These are phyloP conservation scores for Metschnikowia cubensis DNA, from an alignment of 805 yeast species.

Conservation along the genomic window DNA sequence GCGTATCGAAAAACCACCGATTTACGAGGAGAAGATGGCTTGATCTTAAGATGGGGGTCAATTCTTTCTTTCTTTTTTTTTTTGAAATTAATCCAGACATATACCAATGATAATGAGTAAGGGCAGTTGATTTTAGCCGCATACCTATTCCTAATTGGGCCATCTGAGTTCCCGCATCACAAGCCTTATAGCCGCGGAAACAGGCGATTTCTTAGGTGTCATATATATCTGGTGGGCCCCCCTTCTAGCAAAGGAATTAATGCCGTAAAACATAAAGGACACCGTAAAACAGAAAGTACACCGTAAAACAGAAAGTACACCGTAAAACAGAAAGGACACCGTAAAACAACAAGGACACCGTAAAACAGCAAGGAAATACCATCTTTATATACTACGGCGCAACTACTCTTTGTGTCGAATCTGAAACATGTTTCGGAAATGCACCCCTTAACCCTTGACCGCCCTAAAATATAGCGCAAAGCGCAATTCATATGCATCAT, in stretches of 20 bases:
- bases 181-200: not conserved
- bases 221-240: not conserved
- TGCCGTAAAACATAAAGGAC: no score
- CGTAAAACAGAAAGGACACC: no score
- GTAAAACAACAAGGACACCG: no score
- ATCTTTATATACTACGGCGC: not conserved
- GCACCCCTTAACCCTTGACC: not conserved
- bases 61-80: not conserved
- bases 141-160: not conserved
- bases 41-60: not conserved
- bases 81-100: not conserved
- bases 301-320: no score
- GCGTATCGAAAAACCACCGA: not conserved
- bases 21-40: not conserved
- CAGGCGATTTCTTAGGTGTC: not conserved
- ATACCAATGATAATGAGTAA: not conserved
- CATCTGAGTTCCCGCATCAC: not conserved
- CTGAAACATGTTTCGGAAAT: not conserved
- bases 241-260: not conserved
- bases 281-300: no score
- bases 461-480: not conserved
- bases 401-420: not conserved
- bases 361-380: not conserved
- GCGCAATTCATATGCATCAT: not conserved
- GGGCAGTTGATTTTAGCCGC: not conserved